Percentiles rank a stretch among this genome's conserved stretches.
Conservation (phyloP, 108 stramenopile genomes). For the Pseudonitzschia multiseries region DNA sequence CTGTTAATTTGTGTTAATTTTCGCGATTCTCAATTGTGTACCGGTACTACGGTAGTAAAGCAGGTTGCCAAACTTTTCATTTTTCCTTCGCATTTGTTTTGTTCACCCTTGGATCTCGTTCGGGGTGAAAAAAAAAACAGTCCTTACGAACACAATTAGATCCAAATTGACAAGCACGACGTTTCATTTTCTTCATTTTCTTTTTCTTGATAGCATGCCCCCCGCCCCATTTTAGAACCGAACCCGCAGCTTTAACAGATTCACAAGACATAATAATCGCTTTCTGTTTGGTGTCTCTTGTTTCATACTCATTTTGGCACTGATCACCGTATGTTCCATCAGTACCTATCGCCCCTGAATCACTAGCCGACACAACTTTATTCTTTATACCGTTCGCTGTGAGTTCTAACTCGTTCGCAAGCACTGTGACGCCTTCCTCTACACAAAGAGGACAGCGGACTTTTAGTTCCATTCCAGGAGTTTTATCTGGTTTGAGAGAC, state of each 20-base stretch:
- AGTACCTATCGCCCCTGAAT: neutral
- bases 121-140: conserved; percentile 83
- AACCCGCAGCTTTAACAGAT: conserved; percentile 63
- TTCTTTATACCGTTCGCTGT: conserved; percentile 80
- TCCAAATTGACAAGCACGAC: conserved; percentile 74
- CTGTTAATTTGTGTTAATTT: too few species aligned
- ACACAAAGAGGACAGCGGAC: conserved; percentile 86
- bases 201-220: conserved; percentile 80
- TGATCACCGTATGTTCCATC: neutral
- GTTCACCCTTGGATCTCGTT: conserved; percentile 1
- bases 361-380: neutral
- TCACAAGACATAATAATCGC: neutral
- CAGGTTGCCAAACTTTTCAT: neutral
- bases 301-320: neutral
- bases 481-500: conserved; percentile 48
- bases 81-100: neutral
- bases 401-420: conserved; percentile 74
- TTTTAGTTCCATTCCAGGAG: conserved; percentile 30
- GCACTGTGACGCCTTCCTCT: conserved; percentile 78
- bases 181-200: conserved; percentile 43
- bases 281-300: neutral
- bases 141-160: conserved; percentile 71
- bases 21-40: too few species aligned
- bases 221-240: conserved; percentile 92
- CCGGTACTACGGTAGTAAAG: too few species aligned